These are phyloP conservation scores for Penicillium sp. DNA, from an alignment of 2,329 filamentous ascomycete species.

Conservation along the genomic window DNA sequence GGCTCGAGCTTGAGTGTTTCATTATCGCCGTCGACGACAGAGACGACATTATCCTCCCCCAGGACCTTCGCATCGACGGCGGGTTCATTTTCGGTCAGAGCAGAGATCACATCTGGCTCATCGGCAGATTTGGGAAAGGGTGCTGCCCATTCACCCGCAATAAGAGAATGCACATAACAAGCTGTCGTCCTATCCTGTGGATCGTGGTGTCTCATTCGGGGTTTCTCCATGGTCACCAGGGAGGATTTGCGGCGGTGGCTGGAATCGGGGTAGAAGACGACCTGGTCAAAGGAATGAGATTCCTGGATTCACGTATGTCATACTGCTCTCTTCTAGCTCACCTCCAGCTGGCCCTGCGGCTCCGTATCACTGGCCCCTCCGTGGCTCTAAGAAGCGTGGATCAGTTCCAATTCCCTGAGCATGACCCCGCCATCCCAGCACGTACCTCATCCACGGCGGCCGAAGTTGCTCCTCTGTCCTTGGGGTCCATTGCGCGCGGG, in stretches of 20 bases:
- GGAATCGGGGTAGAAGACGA: constrained; percentile 56
- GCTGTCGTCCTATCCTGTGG: constrained; percentile 46
- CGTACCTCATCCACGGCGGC: constrained; percentile 20
- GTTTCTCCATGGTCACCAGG: constrained; percentile 48
- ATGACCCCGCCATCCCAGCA: constrained; percentile 1
- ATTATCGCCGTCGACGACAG: constrained; percentile 27
- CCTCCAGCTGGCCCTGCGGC: constrained; percentile 38
- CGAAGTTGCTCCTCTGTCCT: constrained; percentile 5
- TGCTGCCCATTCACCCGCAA: constrained; percentile 42
- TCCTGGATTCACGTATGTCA: not conserved
- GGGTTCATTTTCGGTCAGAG: constrained; percentile 16
- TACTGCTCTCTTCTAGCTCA: constrained; percentile 8
- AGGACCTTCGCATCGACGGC: constrained; percentile 21
- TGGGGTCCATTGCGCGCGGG: constrained; percentile 15
- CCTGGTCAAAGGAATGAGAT: constrained; percentile 39
- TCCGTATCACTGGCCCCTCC: constrained; percentile 38
- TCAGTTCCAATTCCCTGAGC: constrained; percentile 9
- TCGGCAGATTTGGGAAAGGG: constrained; percentile 13
- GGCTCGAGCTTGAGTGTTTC: constrained; percentile 27
- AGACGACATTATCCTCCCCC: constrained; percentile 22
- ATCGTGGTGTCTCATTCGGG: constrained; percentile 38
- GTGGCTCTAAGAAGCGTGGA: constrained; percentile 23
- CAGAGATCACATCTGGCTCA: constrained; percentile 16
- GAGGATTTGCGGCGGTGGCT: constrained; percentile 61
- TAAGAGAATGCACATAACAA: constrained; percentile 62